Conservation (phyloP, 1,284 basidiomycete species). For the Sanghuangporus baumii region DNA sequence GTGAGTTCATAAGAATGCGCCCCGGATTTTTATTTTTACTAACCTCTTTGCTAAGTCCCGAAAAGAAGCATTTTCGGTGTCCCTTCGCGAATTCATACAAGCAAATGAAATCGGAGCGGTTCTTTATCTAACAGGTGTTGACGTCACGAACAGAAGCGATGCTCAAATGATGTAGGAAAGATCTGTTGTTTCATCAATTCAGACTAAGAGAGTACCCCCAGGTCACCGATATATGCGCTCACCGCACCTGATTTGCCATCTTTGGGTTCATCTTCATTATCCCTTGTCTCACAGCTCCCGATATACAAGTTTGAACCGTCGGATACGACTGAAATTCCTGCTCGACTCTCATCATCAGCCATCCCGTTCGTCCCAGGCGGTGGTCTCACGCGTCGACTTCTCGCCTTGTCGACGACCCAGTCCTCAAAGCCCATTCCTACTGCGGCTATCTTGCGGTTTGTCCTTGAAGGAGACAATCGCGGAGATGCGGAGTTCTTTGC, state of each 20-base stretch:
- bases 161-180: conserved; percentile 63
- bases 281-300: conserved; percentile 37
- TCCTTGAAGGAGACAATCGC: conserved; percentile 75
- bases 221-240: conserved; percentile 57
- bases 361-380: conserved; percentile 70
- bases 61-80: conserved; percentile 61
- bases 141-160: conserved; percentile 67
- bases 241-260: conserved; percentile 35
- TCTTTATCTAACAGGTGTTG: conserved; percentile 69
- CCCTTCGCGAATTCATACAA: conserved; percentile 50
- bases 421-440: conserved; percentile 40
- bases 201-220: conserved; percentile 23
- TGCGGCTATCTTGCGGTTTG: conserved; percentile 56
- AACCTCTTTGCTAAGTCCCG: conserved; percentile 37
- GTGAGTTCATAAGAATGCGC: conserved; percentile 31
- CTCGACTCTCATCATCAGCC: conserved; percentile 24
- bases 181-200: not conserved
- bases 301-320: conserved; percentile 29
- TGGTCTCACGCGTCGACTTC: conserved; percentile 62
- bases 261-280: conserved; percentile 35
- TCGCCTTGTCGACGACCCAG: conserved; percentile 40
- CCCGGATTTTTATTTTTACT: not conserved
- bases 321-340: not conserved
- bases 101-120: conserved; percentile 42
- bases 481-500: conserved; percentile 64